Evolutionary conservation across 139 green algal genomes (phyloP), one percentile per base, ranked within the genome.

Genomic region (Tetradesmus lagerheimii): DNA sequence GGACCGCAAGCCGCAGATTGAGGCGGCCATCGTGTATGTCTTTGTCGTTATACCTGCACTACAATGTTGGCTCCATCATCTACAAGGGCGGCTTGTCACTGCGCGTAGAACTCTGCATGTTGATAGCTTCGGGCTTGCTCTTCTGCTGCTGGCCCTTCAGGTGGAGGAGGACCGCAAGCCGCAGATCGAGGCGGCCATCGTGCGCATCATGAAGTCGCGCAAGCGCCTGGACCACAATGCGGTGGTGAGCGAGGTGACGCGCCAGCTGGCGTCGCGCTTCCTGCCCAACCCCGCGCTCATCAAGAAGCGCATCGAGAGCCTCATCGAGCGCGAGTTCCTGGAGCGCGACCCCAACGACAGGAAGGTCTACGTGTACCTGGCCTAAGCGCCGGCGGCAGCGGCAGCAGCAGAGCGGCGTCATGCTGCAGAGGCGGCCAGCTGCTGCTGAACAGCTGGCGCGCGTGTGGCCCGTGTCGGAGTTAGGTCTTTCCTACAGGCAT

Each of bases 91-190:
- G n/a, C n/a, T n/a, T n/a, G n/a, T n/a, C n/a, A n/a, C n/a, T n/a
- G n/a, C n/a, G n/a, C n/a, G n/a, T n/a, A n/a, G n/a, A n/a, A n/a
- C n/a, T n/a, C n/a, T n/a, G n/a, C n/a, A n/a, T n/a, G n/a, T n/a
- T 57, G 45, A 18, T 57, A 57, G 14, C 45, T 18, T 57, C 14
- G 14, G 14, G 45, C 45, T 9, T 57, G 45, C 11, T 18, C 45
- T 57, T 57, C 11, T 12, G 45, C 45, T 57, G 45, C 14, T 9
- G 4, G 8, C 57, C 62, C 34, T 38, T n/a, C 37, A 93, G 89
- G 94, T 99, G 83, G 97, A 99, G 92, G 97, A 99, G 93, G 98
- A 99, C 92, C 95, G 98, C 80, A 99, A 99, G 94, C 98, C 97
- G 64, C 96, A 99, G 94, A 99, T 99, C 57, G 98, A 99, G 93